These are phyloP conservation scores for Fusarium brevicatenulatum DNA, from an alignment of 2,329 filamentous ascomycete species.

Conservation along the genomic window DNA sequence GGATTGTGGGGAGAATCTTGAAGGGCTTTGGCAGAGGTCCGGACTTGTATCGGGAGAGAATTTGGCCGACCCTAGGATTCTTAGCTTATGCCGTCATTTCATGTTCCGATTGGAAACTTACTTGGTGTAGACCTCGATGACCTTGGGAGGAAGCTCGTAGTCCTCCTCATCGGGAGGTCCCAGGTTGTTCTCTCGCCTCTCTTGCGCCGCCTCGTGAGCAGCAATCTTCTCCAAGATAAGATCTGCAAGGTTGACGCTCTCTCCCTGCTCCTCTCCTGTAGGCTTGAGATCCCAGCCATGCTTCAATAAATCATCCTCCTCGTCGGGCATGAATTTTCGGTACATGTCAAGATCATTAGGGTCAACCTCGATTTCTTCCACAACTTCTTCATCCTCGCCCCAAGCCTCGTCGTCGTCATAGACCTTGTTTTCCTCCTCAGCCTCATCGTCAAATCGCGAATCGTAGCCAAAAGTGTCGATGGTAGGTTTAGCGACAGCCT, in stretches of 20 bases:
- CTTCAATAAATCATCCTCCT: slow-evolving; percentile 78
- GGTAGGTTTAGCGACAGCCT: slow-evolving; percentile 54
- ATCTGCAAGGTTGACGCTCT: slow-evolving; percentile 85
- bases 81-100: slow-evolving; percentile 16
- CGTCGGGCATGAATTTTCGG: slow-evolving; percentile 84
- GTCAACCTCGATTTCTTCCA: slow-evolving; percentile 82
- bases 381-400: slow-evolving; percentile 80
- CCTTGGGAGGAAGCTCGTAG: slow-evolving; percentile 87
- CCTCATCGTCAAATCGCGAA: slow-evolving; percentile 72
- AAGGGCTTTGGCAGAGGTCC: slow-evolving; percentile 98
- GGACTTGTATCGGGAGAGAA: slow-evolving; percentile 92
- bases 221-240: slow-evolving; percentile 95
- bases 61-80: slow-evolving; percentile 75
- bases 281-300: slow-evolving; percentile 66
- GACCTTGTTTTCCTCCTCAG: slow-evolving; percentile 55
- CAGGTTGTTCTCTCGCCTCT: slow-evolving; percentile 50
- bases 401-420: slow-evolving; percentile 72
- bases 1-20: slow-evolving; percentile 93
- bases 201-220: slow-evolving; percentile 80
- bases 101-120: slow-evolving; percentile 50
- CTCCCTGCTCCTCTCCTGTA: slow-evolving; percentile 57
- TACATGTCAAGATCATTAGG: slow-evolving; percentile 90
- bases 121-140: slow-evolving; percentile 94
- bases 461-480: slow-evolving; percentile 79
- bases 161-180: slow-evolving; percentile 80